Conservation (phyloP, 768 basidiomycete species). For the Leccinum truebloodii region DNA sequence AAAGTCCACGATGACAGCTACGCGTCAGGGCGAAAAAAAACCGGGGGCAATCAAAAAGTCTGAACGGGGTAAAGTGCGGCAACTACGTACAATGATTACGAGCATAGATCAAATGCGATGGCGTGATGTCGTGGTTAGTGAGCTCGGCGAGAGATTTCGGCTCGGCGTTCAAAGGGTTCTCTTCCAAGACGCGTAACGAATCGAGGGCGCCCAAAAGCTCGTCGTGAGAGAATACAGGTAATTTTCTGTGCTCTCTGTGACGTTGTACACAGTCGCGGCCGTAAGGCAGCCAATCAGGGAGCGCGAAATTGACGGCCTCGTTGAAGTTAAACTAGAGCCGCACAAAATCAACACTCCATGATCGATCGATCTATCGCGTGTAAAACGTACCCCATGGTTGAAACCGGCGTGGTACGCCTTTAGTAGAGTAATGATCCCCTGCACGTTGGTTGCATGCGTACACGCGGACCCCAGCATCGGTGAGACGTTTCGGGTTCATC, state of each 20-base stretch:
- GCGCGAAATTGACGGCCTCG: conserved; percentile 97
- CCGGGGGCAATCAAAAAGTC: conserved; percentile 3
- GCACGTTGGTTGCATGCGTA: conserved; percentile 95
- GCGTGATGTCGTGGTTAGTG: conserved; percentile 46
- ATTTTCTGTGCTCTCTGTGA: conserved; percentile 88
- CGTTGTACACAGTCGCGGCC: conserved; percentile 87
- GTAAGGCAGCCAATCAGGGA: conserved; percentile 90
- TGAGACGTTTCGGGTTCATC: conserved; percentile 90
- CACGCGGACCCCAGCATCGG: conserved; percentile 86
- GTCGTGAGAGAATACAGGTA: conserved; percentile 98
- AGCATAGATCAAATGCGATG: conserved; percentile 64
- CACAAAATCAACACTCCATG: conserved; percentile 26
- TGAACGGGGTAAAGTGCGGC: conserved; percentile 11
- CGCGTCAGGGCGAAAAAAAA: background rate
- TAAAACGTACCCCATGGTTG: conserved; percentile 87
- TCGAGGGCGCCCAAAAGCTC: conserved; percentile 64
- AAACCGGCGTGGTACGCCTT: conserved; percentile 98
- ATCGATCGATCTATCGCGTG: conserved; percentile 29
- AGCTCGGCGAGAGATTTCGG: conserved; percentile 61
- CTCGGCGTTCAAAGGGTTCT: conserved; percentile 70
- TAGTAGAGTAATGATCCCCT: conserved; percentile 96
- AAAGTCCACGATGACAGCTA: conserved; percentile 31
- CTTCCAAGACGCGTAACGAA: conserved; percentile 20
- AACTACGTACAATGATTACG: conserved; percentile 67
- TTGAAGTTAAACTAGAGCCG: conserved; percentile 88